Base-by-base conservation (phyloP, 345 rosid genomes). In the Leavenworthia alabamica region DNA sequence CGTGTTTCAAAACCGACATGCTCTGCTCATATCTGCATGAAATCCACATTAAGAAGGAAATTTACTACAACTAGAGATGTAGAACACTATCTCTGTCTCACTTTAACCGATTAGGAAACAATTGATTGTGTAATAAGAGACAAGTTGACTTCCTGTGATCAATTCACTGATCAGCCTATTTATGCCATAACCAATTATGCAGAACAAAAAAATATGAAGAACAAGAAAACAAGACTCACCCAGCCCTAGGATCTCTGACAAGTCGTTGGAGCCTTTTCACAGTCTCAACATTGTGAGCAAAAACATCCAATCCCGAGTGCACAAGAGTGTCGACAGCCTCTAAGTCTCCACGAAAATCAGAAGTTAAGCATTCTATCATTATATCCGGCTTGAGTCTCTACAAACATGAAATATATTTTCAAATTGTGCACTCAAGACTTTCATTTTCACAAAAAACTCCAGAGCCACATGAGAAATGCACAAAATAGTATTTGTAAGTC, bases 221-320 rank as follows among this genome's bases (percentile, higher is more conserved):
- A 49, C 7, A 13, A 56, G 41, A 11, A 19, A 64, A 49, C 15
- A 19, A 17, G 46, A 73, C 83, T 70, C 70, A 93, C 96, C 97
- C 97, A 61, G 99, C 99, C 45, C 96, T 89, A 57, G 97, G 97
- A 76, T 94, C 99, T 66, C 99, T 83, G 47, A 90, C 97, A 72
- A 94, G 82, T 73, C 97, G 84, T 70, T 94, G 95, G 8, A 90
- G 96, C 65, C 90, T 78, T 74, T 80, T 86, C 67, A 94, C 99
- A 66, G 99, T 94, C 79, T 94, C 99, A 36, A 90, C 60, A 49
- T 90, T 90, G 79, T 90, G 97, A 22, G 97, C 97, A 75, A 94
- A 90, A 51, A 94, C 97, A 71, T 94, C 99, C 74, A 94, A 65
- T 23, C 96, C 99, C 0, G 92, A 90, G 74, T 78, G 83, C 15